phyloP scores from a whole-genome alignment of 805 yeast genomes.

The Candida maris region DNA sequence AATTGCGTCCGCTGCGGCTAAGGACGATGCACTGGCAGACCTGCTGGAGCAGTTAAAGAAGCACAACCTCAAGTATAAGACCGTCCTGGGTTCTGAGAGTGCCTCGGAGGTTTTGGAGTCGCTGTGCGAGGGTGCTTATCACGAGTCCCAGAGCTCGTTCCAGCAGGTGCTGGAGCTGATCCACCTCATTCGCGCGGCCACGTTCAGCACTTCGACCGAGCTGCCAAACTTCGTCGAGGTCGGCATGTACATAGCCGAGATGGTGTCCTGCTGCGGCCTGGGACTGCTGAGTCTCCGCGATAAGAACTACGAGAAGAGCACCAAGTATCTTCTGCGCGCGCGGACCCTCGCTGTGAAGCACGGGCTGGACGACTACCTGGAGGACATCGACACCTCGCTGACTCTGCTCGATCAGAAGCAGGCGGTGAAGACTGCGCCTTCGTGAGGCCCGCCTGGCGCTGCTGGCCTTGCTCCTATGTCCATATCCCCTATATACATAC shows the following conservation, averaged over 20 bases:
- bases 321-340: conserved; percentile 14
- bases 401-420: conserved; percentile 5
- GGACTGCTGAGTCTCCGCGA: conserved; percentile 13
- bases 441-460: too few species aligned
- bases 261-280: conserved; percentile 17
- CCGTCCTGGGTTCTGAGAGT: not conserved
- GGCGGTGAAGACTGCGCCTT: too few species aligned
- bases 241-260: conserved; percentile 15
- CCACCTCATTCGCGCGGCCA: conserved; percentile 9
- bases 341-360: conserved; percentile 15
- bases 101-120: not conserved
- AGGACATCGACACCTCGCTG: conserved; percentile 14
- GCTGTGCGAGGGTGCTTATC: conserved; percentile 5
- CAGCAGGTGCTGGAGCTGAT: conserved; percentile 12
- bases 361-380: conserved; percentile 15
- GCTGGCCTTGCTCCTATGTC: too few species aligned
- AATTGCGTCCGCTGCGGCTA: not conserved
- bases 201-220: conserved; percentile 8
- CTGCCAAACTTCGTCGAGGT: conserved; percentile 14
- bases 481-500: too few species aligned
- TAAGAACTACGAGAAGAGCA: conserved; percentile 11
- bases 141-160: conserved; percentile 13
- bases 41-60: conserved; percentile 6
- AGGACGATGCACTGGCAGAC: conserved; percentile 1
- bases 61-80: conserved; percentile 3